Evolutionary conservation across 1,284 basidiomycete species (phyloP).

Genomic region (Ustilago trichophora): DNA sequence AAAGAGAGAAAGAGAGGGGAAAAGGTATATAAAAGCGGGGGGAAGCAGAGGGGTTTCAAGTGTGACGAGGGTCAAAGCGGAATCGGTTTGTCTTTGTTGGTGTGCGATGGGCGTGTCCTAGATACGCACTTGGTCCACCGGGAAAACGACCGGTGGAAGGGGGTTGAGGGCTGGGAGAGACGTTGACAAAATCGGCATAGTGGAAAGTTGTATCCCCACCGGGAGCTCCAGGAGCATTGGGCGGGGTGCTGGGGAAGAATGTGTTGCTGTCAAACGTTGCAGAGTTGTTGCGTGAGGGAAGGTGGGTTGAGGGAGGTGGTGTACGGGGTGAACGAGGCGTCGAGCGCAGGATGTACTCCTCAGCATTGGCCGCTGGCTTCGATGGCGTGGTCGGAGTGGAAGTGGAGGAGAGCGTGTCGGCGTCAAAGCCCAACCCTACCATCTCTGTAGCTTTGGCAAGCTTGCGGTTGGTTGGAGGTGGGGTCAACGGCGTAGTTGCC

Average conservation of each 20-base stretch:
- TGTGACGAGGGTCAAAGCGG: constrained; percentile 11
- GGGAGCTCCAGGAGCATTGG: constrained; percentile 20
- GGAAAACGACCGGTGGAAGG: constrained; percentile 11
- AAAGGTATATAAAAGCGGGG: background rate
- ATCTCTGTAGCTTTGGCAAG: background rate
- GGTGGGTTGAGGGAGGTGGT: constrained; percentile 4
- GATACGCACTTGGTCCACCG: background rate
- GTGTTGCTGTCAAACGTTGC: background rate
- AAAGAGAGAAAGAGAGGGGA: no score
- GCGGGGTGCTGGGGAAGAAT: constrained; percentile 12
- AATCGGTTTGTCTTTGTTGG: constrained; percentile 25
- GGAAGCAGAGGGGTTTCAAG: no score
- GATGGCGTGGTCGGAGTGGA: background rate
- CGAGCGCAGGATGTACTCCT: constrained; percentile 22
- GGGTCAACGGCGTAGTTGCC: constrained; percentile 9
- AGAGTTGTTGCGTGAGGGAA: background rate
- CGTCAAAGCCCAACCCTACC: constrained; percentile 13
- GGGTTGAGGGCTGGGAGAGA: constrained; percentile 49
- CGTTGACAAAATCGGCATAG: constrained; percentile 55
- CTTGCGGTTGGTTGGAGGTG: constrained; percentile 16
- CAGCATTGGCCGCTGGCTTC: constrained; percentile 14
- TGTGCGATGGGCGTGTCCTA: constrained; percentile 2
- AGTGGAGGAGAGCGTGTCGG: constrained; percentile 4
- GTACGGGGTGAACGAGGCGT: constrained; percentile 11
- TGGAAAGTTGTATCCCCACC: constrained; percentile 46